Evolutionary conservation across 2,329 filamentous ascomycete species (phyloP).

Genomic region (Pseudovirgaria hyperparasitica): DNA sequence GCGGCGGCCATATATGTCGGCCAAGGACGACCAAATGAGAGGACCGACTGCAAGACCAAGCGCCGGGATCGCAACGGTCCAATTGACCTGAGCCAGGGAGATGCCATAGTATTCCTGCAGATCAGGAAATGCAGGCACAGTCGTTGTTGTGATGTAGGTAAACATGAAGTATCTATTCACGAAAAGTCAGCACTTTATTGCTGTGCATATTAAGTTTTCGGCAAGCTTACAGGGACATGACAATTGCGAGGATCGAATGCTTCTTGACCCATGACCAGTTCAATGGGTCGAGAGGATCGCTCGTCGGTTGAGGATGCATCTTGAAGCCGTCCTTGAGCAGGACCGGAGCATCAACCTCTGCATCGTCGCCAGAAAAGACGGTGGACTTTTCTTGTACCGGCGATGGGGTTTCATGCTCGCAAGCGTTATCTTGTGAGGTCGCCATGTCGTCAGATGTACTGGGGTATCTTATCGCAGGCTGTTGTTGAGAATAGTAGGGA

Average conservation of each 20-base stretch:
- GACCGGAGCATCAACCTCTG: no score
- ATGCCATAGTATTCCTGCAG: conserved; percentile 34
- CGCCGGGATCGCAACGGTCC: conserved; percentile 38
- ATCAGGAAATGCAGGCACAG: conserved; percentile 39
- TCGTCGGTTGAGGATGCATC: conserved; percentile 19
- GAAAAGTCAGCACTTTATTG: no score
- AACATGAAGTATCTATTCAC: conserved; percentile 40
- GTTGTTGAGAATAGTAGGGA: no score
- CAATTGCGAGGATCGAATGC: conserved; percentile 35
- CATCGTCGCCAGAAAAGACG: no score
- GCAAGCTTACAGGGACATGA: conserved; percentile 37
- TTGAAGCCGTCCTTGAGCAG: conserved; percentile 14
- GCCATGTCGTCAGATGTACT: no score
- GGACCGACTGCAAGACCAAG: conserved; percentile 18
- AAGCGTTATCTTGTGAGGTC: no score
- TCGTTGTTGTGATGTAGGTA: conserved; percentile 45
- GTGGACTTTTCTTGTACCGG: no score
- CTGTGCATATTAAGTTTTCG: not conserved
- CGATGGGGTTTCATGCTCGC: no score
- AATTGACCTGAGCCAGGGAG: conserved; percentile 34
- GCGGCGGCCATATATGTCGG: conserved; percentile 23
- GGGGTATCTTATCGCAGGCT: no score
- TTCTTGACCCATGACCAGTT: conserved; percentile 42
- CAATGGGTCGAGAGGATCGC: conserved; percentile 35
- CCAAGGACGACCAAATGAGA: conserved; percentile 18